Evolutionary conservation across 345 rosid species (phyloP).

Genomic region (Arabis alpina): DNA sequence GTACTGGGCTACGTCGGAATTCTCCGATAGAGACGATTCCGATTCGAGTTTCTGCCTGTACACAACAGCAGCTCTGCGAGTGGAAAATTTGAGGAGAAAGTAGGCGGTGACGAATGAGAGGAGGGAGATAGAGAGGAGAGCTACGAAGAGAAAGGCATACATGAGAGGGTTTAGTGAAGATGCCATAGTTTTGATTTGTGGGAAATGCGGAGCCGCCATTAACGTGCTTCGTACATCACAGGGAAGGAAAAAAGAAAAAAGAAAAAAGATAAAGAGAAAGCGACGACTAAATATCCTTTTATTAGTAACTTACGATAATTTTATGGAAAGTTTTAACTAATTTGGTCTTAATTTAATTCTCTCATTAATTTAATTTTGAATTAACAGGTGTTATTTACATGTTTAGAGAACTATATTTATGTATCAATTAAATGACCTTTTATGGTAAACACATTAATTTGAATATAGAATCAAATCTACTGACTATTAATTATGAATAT

Average conservation of each 20-base stretch:
- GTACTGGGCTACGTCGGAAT: constrained; percentile 34
- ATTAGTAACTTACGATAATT: constrained; percentile 13
- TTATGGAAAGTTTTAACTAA: constrained; percentile 12
- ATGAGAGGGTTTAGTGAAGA: constrained; percentile 46
- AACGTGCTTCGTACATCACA: constrained; percentile 49
- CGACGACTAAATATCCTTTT: constrained; percentile 14
- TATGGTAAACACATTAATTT: no score
- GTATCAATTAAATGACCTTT: no score
- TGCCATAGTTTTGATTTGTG: constrained; percentile 26
- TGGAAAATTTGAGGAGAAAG: constrained; percentile 46
- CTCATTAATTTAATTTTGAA: background rate
- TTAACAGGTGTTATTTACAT: background rate
- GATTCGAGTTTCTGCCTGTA: constrained; percentile 24
- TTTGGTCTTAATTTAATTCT: background rate
- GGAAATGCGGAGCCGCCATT: constrained; percentile 52
- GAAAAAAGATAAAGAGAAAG: background rate
- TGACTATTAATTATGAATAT: no score
- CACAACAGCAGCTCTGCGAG: constrained; percentile 21
- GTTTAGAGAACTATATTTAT: no score
- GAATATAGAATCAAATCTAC: no score
- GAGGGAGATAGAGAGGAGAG: constrained; percentile 51
- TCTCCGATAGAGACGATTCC: constrained; percentile 33
- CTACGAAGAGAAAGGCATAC: constrained; percentile 48
- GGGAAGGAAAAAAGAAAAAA: background rate
- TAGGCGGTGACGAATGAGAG: constrained; percentile 45